phyloP scores from a whole-genome alignment of 2,329 filamentous ascomycete genomes.

The Setomelanomma holmii region DNA sequence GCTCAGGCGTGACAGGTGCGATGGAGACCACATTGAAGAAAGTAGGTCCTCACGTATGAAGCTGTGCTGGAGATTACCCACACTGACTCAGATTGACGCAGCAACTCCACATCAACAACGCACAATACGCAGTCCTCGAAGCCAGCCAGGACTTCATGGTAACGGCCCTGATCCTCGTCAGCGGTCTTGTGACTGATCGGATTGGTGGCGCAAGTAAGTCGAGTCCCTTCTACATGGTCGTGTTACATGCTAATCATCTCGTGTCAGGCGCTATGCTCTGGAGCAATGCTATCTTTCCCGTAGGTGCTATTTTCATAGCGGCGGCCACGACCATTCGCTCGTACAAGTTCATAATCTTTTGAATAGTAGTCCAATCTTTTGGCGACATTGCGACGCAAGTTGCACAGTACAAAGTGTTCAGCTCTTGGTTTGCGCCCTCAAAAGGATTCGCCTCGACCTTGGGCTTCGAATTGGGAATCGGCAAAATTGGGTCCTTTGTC shows the following conservation, averaged over 20 bases:
- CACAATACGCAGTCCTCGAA: conserved; percentile 65
- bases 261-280: conserved; percentile 65
- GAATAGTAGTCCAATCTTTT: conserved; percentile 62
- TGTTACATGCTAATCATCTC: not conserved
- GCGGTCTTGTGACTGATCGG: conserved; percentile 64
- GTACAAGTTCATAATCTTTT: conserved; percentile 67
- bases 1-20: conserved; percentile 65
- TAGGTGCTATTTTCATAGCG: conserved; percentile 66
- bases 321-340: conserved; percentile 63
- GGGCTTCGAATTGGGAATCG: conserved; percentile 66
- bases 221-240: not conserved
- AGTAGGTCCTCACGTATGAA: no score
- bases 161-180: conserved; percentile 62
- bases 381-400: conserved; percentile 71
- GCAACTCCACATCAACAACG: conserved; percentile 65
- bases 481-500: conserved; percentile 67
- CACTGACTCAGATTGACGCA: conserved; percentile 7
- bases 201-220: conserved; percentile 60
- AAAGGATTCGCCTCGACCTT: conserved; percentile 69
- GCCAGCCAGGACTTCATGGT: conserved; percentile 70
- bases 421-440: conserved; percentile 68
- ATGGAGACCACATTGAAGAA: conserved; percentile 69
- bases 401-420: conserved; percentile 71
- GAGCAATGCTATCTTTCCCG: conserved; percentile 66
- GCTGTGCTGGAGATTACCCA: not conserved